Evolutionary conservation across 495 filamentous ascomycete species (phyloP), one percentile per base, ranked within the genome.

Genomic region (Recurvomyces mirabilis): DNA sequence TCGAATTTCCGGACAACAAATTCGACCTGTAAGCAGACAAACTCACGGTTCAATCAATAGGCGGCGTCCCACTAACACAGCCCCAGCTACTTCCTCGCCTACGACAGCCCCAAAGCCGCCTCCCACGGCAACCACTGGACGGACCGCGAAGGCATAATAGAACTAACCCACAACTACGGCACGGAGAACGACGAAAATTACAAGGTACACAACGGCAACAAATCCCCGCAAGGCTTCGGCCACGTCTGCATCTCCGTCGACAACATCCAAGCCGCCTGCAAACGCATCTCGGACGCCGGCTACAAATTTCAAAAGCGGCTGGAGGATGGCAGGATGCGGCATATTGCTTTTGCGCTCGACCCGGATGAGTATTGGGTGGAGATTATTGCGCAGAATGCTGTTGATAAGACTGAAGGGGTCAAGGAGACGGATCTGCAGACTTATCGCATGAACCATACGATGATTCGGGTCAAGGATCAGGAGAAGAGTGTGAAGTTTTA

Each of bases 101-200:
- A 82, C 65, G 51, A 88, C 62, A 66, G 67, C 2, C 69, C 81
- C 4, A 61, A 65, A 17, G 76, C 83, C 19, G 61, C 67, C 25
- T 82, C 78, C 3, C 60, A 59, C 24, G 79, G 73, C 47, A 72
- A 71, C 51, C 72, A 72, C 56, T 81, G 79, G 64, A 85, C 79
- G 43, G 84, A 93, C 63, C 83, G 89, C 41, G 79, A 94, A 55
- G 89, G 84, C 24, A 68, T 94, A 17, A 74, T 98, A 52, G 91
- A 98, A 60, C 77, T 98, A 46, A 94, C 86, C 43, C 91, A 98
- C 72, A 95, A 95, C 71, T 84, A 94, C 63, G 91, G 91, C 56
- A 95, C 87, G 13, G 91, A 96, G 65, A 71, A 71, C 46, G 84
- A 96, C 60, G 75, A 81, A 15, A 68, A 77, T 58, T 96, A 83